Evolutionary conservation across 83 land plant genomes (phyloP), one percentile per base, ranked within the genome.

Genomic region (Thuja plicata): DNA sequence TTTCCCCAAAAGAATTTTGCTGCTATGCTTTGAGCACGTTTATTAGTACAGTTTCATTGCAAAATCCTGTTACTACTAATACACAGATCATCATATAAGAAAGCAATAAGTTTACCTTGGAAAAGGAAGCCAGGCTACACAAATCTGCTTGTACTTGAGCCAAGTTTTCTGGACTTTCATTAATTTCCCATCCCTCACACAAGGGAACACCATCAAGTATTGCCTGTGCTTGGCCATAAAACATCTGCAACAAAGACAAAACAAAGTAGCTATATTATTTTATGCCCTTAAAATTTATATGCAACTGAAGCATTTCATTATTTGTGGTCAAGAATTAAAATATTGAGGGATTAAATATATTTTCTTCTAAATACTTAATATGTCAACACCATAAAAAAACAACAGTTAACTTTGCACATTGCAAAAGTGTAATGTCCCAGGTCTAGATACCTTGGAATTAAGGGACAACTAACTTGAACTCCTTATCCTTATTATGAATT

Each of bases 161-260:
- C 37, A 89, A 55, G 30, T 89, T 52, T 52, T 37, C 57, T 45
- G 89, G 85, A 1, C 89, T 45, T 30, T 89, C 66, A 35, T 37
- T 43, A 54, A 89, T 89, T 85, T 89, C 89, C 89, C 89, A 89
- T 83, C 89, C 89, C 48, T 86, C 43, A 45, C 43, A 34, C 27
- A 89, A 85, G 48, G 70, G 46, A 24, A 86, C 30, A 19, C 89
- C 89, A 32, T 89, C 89, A 46, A 89, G 70, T 82, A 89, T 84
- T 27, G 89, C 88, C 60, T 89, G 86, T 55, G 90, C 90, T 87
- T 89, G 90, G 10, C 90, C 90, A 73, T 89, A 87, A 35, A 81
- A 89, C 79, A 89, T 30, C 90, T 89, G 89, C 50, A 89, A 89
- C 45, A 43, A 86, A 13, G 41, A 41, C 89, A 35, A 38, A 86